Evolutionary conservation across 148 eudicot species (phyloP).

Genomic region (Oxyria digyna): DNA sequence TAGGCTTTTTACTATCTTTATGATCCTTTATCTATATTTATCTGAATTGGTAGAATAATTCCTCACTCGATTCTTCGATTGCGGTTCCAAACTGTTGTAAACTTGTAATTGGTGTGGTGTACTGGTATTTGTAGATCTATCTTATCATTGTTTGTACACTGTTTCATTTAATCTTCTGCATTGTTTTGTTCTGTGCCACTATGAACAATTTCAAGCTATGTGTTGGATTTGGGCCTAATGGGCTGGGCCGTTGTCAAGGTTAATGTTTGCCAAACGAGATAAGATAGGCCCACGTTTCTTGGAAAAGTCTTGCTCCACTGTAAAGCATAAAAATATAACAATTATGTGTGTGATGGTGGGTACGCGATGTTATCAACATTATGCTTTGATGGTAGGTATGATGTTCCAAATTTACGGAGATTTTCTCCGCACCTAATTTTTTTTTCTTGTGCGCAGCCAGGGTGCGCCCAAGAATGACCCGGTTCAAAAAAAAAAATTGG

Average conservation of each 20-base stretch:
- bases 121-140: background rate
- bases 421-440: no score
- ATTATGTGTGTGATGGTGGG: no score
- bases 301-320: background rate
- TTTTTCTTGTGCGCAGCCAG: no score
- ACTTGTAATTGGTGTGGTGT: background rate
- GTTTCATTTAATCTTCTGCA: background rate
- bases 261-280: no score
- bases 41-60: background rate
- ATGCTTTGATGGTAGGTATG: constrained; percentile 2
- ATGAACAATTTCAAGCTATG: no score
- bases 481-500: no score
- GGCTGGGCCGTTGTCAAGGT: background rate
- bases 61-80: background rate
- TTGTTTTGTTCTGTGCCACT: background rate
- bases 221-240: background rate
- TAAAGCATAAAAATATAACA: background rate
- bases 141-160: background rate
- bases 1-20: background rate
- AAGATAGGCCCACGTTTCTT: no score
- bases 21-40: background rate
- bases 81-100: background rate
- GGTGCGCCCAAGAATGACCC: no score
- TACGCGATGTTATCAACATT: background rate
- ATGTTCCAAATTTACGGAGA: background rate